Conservation (phyloP, 768 basidiomycete species). For the Suillus subalutaceus region DNA sequence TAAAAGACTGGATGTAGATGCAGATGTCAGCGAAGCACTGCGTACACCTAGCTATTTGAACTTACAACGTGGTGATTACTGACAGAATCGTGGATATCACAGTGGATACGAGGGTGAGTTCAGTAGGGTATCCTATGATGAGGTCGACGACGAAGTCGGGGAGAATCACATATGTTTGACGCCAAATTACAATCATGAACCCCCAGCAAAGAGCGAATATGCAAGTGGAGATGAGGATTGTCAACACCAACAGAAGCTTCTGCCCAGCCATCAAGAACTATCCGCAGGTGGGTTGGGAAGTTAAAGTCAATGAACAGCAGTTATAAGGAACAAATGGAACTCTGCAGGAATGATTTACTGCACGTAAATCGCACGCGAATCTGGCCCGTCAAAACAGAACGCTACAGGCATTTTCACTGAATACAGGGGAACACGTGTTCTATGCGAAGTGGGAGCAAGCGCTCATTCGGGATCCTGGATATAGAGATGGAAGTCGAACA, state of each 20-base stretch:
- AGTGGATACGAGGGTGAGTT: not conserved
- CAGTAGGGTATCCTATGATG: not conserved
- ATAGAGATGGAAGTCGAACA: not conserved
- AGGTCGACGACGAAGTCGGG: not conserved
- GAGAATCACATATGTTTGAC: not conserved
- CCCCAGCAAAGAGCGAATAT: not conserved
- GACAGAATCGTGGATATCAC: not conserved
- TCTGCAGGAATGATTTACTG: not conserved
- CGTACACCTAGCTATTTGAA: not conserved
- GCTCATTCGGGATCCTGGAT: not conserved
- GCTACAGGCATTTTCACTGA: no score
- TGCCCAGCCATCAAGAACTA: not conserved
- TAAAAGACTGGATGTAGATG: not conserved
- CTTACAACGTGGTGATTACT: not conserved
- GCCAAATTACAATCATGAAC: not conserved
- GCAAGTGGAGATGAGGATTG: not conserved
- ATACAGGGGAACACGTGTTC: no score
- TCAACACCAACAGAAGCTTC: not conserved
- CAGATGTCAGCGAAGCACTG: not conserved
- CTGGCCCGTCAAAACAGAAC: not conserved
- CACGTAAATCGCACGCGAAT: not conserved
- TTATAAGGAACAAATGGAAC: not conserved
- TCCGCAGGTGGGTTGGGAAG: not conserved
- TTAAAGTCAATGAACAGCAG: not conserved
- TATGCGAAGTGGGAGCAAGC: not conserved